phyloP scores from a whole-genome alignment of 345 rosid species.

The Draba incana region DNA sequence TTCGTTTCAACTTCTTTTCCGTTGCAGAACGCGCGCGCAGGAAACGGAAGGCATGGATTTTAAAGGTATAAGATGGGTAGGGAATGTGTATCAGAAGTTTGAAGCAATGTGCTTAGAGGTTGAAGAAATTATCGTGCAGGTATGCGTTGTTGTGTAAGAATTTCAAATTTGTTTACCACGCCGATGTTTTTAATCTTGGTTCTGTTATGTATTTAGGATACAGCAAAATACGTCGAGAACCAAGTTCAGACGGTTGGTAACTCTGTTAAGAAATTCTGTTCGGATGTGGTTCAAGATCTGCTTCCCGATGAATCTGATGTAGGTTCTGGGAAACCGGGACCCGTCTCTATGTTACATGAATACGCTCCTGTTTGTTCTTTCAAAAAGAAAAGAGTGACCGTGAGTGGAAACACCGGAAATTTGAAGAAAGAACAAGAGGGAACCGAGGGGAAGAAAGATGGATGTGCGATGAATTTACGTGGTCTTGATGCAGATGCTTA shows the following conservation, averaged over 20 bases:
- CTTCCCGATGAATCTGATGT: conserved; percentile 52
- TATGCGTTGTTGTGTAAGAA: conserved; percentile 20
- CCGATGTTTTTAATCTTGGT: background rate
- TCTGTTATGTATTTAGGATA: conserved; percentile 51
- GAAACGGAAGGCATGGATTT: conserved; percentile 50
- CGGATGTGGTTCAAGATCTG: conserved; percentile 71
- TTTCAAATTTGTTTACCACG: background rate
- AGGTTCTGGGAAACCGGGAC: conserved; percentile 37
- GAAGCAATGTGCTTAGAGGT: conserved; percentile 93
- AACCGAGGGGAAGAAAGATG: conserved; percentile 36
- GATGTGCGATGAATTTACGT: conserved; percentile 34
- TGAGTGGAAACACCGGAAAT: conserved; percentile 42
- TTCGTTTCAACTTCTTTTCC: background rate
- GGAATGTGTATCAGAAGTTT: conserved; percentile 74
- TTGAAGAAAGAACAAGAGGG: conserved; percentile 40
- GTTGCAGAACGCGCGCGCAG: conserved; percentile 4
- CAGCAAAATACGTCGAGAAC: conserved; percentile 71
- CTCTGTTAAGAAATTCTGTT: conserved; percentile 69
- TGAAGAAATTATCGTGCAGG: conserved; percentile 85
- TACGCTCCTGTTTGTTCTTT: conserved; percentile 45
- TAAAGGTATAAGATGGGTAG: conserved; percentile 76
- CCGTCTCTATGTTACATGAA: conserved; percentile 35
- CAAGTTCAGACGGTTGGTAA: conserved; percentile 84
- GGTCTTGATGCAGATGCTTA: conserved; percentile 49
- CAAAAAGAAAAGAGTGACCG: conserved; percentile 43